phyloP scores from a whole-genome alignment of 495 filamentous ascomycete genomes.

The Oidiodendron maius region DNA sequence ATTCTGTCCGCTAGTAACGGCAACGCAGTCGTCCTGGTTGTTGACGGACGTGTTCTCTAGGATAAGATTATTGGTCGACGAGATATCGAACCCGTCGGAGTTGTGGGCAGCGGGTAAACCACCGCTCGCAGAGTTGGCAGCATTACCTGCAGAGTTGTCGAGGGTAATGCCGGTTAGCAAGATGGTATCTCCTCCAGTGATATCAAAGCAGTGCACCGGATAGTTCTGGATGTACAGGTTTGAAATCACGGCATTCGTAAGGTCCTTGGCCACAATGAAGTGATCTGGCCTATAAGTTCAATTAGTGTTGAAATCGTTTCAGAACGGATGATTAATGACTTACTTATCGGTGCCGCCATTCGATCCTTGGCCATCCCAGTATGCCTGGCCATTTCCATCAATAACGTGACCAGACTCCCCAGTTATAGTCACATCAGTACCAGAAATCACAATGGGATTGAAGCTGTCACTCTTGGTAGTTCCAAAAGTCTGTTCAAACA shows the following conservation, averaged over 20 bases:
- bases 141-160: conserved; percentile 54
- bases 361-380: conserved; percentile 47
- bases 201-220: conserved; percentile 56
- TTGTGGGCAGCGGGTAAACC: conserved; percentile 45
- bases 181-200: conserved; percentile 43
- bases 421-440: conserved; percentile 38
- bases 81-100: conserved; percentile 62
- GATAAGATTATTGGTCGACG: conserved; percentile 36
- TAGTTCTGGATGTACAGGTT: conserved; percentile 44
- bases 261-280: conserved; percentile 37
- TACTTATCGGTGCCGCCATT: conserved; percentile 46
- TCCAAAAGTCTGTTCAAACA: conserved; percentile 26
- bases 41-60: conserved; percentile 47
- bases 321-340: conserved; percentile 39
- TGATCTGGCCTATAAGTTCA: conserved; percentile 45
- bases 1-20: conserved; percentile 55
- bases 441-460: conserved; percentile 38
- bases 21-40: conserved; percentile 62
- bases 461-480: conserved; percentile 38
- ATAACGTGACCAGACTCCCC: conserved; percentile 38
- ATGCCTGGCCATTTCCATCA: conserved; percentile 38
- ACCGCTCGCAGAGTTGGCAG: conserved; percentile 27
- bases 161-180: conserved; percentile 48
- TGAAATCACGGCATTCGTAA: conserved; percentile 30
- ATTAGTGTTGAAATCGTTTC: conserved; percentile 28